Base-by-base conservation (phyloP, 805 yeast genomes). In the Saccharomycopsis babjevae region DNA sequence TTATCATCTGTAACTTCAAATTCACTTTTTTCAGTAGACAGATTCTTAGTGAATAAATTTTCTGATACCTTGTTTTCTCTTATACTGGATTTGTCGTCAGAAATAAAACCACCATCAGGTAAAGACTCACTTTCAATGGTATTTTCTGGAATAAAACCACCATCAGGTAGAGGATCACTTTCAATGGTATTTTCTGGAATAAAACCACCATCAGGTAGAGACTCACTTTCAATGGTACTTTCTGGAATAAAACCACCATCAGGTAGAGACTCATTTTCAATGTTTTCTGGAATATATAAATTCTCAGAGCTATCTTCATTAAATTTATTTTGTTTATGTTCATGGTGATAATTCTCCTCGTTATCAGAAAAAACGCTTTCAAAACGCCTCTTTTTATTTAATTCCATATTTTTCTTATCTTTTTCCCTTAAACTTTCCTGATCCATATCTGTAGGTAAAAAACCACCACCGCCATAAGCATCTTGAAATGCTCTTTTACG, bases 401-500 rank as follows among this genome's bases (percentile, higher is more conserved):
- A 34, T 56, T 50, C 20, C 59, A 36, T 30, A 28, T 57, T n/a
- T 25, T 40, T 38, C 20, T 18, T 25, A 50, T 57, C 57, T 13
- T 43, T 28, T 25, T 61, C 36, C 7, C 54, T 38, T 16, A 62
- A 34, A 5, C 25, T 38, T 3, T 62, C 61, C 54, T 62, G 62
- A 57, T 59, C 61, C 57, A 62, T 54, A 57, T 62, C 63, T 28
- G 61, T 40, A 6, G 61, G 61, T 32, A 62, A 58, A 40, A 62
- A 62, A 13, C 65, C 65, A 15, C 65, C 65, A 25, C 61, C 65
- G 16, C 60, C 64, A 50, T 62, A 56, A 5, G 43, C 43, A 3
- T 57, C 60, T 7, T 54, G 32, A 20, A 54, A 57, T 1, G 38
- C 59, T 20, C 25, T 55, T 6, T 13, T 55, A 46, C 32, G 59